phyloP scores from a whole-genome alignment of 805 yeast species.

The Yamadazyma nakazawae region DNA sequence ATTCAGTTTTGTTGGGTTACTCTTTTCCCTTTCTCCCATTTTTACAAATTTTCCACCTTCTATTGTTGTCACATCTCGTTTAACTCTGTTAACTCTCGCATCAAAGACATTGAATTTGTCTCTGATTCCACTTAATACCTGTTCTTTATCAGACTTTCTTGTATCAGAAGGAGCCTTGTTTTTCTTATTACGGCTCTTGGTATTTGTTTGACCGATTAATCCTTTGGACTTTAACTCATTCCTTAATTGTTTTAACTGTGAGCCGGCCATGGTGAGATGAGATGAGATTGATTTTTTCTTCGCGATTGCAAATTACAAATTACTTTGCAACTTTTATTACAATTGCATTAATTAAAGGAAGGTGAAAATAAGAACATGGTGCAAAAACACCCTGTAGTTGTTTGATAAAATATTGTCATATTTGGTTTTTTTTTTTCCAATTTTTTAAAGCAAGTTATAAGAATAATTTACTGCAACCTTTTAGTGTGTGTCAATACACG shows the following conservation, averaged over 20 bases:
- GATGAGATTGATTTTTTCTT: conserved; percentile 11
- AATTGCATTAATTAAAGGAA: too few relatives aligned
- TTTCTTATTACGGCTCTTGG: conserved; percentile 54
- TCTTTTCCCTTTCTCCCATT: conserved; percentile 38
- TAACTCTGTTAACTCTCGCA: conserved; percentile 63
- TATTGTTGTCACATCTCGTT: conserved; percentile 48
- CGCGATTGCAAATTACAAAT: conserved; percentile 3
- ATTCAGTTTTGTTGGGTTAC: conserved; percentile 30
- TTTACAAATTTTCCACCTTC: conserved; percentile 43
- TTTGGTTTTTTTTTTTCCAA: too few relatives aligned
- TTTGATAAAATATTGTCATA: too few relatives aligned
- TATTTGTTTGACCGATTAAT: conserved; percentile 79
- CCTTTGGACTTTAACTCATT: conserved; percentile 76
- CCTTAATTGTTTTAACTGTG: conserved; percentile 81
- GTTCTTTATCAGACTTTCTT: conserved; percentile 65
- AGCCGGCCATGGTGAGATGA: conserved; percentile 62
- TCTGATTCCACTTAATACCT: conserved; percentile 58
- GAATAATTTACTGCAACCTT: too few relatives aligned
- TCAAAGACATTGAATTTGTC: conserved; percentile 91
- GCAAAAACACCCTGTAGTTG: too few relatives aligned
- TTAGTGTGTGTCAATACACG: too few relatives aligned
- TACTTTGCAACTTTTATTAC: not conserved
- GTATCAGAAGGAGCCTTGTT: conserved; percentile 54
- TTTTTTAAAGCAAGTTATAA: too few relatives aligned
- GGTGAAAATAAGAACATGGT: too few relatives aligned